These are phyloP conservation scores for Trametes cinnabarina DNA, from an alignment of 768 basidiomycete genomes.

Conservation along the genomic window DNA sequence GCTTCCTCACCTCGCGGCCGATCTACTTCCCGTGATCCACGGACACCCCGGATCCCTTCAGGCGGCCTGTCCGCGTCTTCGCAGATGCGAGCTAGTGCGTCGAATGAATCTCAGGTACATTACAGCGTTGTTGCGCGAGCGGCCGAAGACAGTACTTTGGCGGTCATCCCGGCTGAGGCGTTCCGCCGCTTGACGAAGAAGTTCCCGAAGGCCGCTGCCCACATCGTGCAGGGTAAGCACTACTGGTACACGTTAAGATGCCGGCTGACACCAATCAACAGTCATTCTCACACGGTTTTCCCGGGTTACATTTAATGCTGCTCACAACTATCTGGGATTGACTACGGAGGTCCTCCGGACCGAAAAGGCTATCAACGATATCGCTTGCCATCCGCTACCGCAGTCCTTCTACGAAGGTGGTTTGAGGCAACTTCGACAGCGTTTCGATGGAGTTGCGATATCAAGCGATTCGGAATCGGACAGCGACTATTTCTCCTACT, in stretches of 20 bases:
- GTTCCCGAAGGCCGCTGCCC: slow-evolving; percentile 94
- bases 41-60: slow-evolving; percentile 7
- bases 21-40: slow-evolving; percentile 13
- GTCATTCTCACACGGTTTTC: slow-evolving; percentile 96
- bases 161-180: slow-evolving; percentile 98
- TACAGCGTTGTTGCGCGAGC: slow-evolving; percentile 89
- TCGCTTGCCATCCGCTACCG: slow-evolving; percentile 94
- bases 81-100: background rate
- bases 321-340: slow-evolving; percentile 92
- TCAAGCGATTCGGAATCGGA: slow-evolving; percentile 45
- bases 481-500: slow-evolving; percentile 53
- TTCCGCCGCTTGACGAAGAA: slow-evolving; percentile 93
- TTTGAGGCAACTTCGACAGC: slow-evolving; percentile 81
- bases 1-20: slow-evolving; percentile 27
- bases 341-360: slow-evolving; percentile 94
- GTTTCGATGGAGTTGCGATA: slow-evolving; percentile 65
- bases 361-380: slow-evolving; percentile 95
- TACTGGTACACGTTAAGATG: background rate
- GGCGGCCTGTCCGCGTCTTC: background rate
- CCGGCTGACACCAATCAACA: slow-evolving; percentile 10
- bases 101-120: slow-evolving; percentile 35
- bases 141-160: slow-evolving; percentile 89
- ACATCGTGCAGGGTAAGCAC: slow-evolving; percentile 82
- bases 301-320: slow-evolving; percentile 95
- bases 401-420: slow-evolving; percentile 90